phyloP scores from a whole-genome alignment of 768 basidiomycete species.

The Xerocomellus dryophilus region DNA sequence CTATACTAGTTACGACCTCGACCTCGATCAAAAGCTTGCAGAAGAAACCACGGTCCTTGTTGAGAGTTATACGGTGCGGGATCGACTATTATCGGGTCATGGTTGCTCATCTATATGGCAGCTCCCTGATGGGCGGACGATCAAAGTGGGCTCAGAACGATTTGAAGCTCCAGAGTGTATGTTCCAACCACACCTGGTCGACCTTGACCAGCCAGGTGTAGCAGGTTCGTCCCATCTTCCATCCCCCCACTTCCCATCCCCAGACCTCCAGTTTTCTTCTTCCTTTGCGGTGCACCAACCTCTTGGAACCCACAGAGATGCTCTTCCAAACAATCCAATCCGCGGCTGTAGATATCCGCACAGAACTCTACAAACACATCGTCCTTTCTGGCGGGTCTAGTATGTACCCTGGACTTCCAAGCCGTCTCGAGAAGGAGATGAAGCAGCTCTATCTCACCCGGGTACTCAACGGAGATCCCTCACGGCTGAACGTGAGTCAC shows the following conservation, averaged over 20 bases:
- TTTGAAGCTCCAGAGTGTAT: slow-evolving; percentile 99
- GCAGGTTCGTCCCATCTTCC: slow-evolving; percentile 59
- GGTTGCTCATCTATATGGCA: slow-evolving; percentile 30
- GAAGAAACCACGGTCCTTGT: slow-evolving; percentile 97
- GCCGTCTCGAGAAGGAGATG: slow-evolving; percentile 98
- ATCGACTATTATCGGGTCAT: background rate
- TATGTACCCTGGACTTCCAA: slow-evolving; percentile 98
- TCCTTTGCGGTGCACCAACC: background rate
- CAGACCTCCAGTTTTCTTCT: background rate
- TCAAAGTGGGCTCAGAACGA: slow-evolving; percentile 97
- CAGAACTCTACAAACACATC: slow-evolving; percentile 96
- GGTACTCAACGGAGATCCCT: slow-evolving; percentile 81
- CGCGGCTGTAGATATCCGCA: slow-evolving; percentile 84
- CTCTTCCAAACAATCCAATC: slow-evolving; percentile 93
- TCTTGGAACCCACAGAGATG: slow-evolving; percentile 58
- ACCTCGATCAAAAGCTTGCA: slow-evolving; percentile 85
- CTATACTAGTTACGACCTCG: slow-evolving; percentile 82
- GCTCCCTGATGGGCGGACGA: slow-evolving; percentile 93
- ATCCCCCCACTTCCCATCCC: background rate
- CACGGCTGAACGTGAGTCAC: slow-evolving; percentile 76
- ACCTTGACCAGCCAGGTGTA: slow-evolving; percentile 94
- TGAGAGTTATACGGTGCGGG: slow-evolving; percentile 87
- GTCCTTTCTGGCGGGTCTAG: slow-evolving; percentile 97
- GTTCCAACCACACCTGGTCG: slow-evolving; percentile 99
- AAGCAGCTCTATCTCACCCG: slow-evolving; percentile 95